Base-by-base conservation (phyloP, 2,329 filamentous ascomycete species). In the Colletotrichum limetticola region DNA sequence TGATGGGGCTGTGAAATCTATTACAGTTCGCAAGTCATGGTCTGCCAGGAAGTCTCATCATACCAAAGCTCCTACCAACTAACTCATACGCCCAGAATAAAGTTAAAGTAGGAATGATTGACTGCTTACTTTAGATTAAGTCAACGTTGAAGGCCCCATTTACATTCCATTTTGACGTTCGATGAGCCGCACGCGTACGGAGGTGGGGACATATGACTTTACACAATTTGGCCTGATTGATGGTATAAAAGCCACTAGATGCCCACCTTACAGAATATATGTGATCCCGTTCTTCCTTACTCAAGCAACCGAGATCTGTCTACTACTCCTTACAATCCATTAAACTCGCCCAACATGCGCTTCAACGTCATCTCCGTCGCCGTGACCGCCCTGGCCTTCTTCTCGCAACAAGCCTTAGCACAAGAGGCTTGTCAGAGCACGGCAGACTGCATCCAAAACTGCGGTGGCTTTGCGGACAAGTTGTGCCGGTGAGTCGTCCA, bases 401-500 rank as follows among this genome's bases (percentile, higher is more conserved):
- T 53, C 49, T 53, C 49, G 22, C 49, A 53, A 24, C n/a, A 53
- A n/a, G 49, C n/a, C 4, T 53, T 24, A 4, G 49, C 49, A 42
- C 37, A 42, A 42, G 37, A 42, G 37, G 16, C 14, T 53, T 53
- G 49, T n/a, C n/a, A 53, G n/a, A 53, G 49, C 49, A 22, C 49
- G 49, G n/a, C 19, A 22, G 49, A 53, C 22, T 53, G 49, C 49
- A 14, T 53, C 4, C 49, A 53, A 5, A 24, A 53, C 49, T 53
- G 49, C 9, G 49, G 49, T 22, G 49, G 49, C n/a, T 53, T 53
- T 24, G 49, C 49, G 22, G 49, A 53, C 12, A 53, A 53, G 22
- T 9, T 53, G 19, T 53, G 49, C 49, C 49, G 22, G 49, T 53
- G 22, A 24, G 49, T 53, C 4, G n/a, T 88, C 3, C 79, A n/a